Evolutionary conservation across 371 early-diverging fungal species (phyloP).

Genomic region (Apophysomyces sp.): DNA sequence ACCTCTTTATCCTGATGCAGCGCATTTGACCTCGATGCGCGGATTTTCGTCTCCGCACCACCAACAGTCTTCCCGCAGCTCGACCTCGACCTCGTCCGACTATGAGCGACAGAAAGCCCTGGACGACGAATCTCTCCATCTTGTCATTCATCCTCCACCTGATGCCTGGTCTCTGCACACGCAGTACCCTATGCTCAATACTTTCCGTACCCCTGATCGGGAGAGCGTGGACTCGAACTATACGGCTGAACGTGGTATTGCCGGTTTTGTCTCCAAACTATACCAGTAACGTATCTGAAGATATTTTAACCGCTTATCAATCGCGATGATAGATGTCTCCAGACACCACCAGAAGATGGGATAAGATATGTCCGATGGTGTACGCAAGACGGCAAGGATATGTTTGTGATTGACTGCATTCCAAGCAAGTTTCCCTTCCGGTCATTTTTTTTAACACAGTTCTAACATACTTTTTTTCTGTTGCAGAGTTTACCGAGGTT

Average conservation of each 20-base stretch:
- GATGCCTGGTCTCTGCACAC: not conserved
- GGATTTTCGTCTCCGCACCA: slow-evolving; percentile 1
- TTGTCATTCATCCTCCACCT: not conserved
- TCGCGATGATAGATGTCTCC: slow-evolving; percentile 31
- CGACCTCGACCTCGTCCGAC: not conserved
- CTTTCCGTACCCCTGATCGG: not conserved
- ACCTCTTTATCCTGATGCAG: not conserved
- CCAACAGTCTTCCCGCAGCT: not conserved
- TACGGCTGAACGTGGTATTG: slow-evolving; percentile 40
- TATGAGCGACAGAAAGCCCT: not conserved
- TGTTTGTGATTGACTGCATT: slow-evolving; percentile 52
- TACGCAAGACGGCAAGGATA: slow-evolving; percentile 41
- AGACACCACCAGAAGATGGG: slow-evolving; percentile 31
- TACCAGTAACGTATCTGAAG: slow-evolving; percentile 33
- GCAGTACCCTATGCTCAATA: not conserved
- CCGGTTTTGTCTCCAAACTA: slow-evolving; percentile 49
- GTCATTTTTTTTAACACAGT: slow-evolving; percentile 2
- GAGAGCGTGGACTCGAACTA: not conserved
- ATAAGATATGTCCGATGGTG: slow-evolving; percentile 48
- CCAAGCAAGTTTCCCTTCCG: slow-evolving; percentile 31
- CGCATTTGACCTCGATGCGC: not conserved
- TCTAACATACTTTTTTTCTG: not conserved
- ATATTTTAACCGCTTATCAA: not conserved
- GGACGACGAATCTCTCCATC: not conserved
- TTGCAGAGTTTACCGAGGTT: slow-evolving; percentile 48